phyloP scores from a whole-genome alignment of 371 early-diverging fungal species.

The Mucor indicus region DNA sequence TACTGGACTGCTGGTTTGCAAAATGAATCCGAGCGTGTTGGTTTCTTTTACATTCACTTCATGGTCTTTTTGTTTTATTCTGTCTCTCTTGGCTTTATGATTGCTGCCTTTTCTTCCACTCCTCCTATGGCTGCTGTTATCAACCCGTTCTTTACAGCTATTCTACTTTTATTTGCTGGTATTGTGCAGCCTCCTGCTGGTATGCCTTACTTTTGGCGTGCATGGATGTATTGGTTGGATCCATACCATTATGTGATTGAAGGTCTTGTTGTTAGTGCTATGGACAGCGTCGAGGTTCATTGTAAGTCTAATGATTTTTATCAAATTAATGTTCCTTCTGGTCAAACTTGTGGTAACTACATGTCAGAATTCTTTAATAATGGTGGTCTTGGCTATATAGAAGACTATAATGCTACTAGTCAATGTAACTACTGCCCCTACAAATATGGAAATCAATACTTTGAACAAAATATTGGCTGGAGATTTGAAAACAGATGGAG shows the following conservation, averaged over 20 bases:
- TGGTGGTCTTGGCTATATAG: constrained; percentile 58
- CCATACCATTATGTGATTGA: constrained; percentile 78
- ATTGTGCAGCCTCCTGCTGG: constrained; percentile 60
- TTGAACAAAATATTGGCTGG: constrained; percentile 53
- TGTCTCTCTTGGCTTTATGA: constrained; percentile 64
- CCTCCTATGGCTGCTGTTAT: constrained; percentile 71
- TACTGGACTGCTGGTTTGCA: constrained; percentile 74
- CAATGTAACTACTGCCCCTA: constrained; percentile 70
- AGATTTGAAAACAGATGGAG: constrained; percentile 67
- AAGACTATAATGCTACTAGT: constrained; percentile 41
- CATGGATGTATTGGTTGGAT: constrained; percentile 80
- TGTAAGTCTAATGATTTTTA: constrained; percentile 54
- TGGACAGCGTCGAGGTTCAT: constrained; percentile 51
- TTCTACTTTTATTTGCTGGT: constrained; percentile 73
- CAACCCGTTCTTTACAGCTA: constrained; percentile 71
- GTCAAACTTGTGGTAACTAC: constrained; percentile 63
- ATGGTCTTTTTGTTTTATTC: constrained; percentile 63
- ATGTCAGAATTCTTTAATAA: constrained; percentile 50
- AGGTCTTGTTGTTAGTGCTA: constrained; percentile 69
- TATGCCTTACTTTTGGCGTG: constrained; percentile 76
- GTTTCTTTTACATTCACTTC: constrained; percentile 63
- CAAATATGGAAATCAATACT: constrained; percentile 59
- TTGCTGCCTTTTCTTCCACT: constrained; percentile 48
- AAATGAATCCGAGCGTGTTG: constrained; percentile 45
- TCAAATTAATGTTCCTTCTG: constrained; percentile 52